Conservation (phyloP, 208 protist genomes). For the Trypanosoma congolense region DNA sequence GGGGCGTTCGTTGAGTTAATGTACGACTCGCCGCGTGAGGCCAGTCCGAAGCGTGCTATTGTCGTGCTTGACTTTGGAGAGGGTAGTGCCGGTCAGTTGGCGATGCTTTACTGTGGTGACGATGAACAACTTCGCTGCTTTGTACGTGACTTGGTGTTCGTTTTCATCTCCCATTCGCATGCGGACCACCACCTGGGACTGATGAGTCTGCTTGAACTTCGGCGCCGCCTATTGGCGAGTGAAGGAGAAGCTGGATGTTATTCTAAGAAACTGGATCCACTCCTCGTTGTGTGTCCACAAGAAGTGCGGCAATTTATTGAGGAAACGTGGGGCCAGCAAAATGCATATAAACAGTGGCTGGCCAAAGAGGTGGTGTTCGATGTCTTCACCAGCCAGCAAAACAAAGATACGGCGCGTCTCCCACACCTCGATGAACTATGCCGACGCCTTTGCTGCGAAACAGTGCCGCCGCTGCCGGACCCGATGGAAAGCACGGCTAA, state of each 20-base stretch:
- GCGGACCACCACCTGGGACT: slow-evolving; percentile 87
- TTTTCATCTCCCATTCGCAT: slow-evolving; percentile 89
- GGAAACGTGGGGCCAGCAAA: slow-evolving; percentile 37
- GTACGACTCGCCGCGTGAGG: not conserved
- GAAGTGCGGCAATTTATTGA: slow-evolving; percentile 70
- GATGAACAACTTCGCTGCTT: slow-evolving; percentile 22
- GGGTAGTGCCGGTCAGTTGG: slow-evolving; percentile 66
- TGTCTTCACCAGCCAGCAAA: slow-evolving; percentile 27
- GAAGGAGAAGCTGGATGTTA: not conserved
- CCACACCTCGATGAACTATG: slow-evolving; percentile 12
- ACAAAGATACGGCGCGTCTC: slow-evolving; percentile 13
- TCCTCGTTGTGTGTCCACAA: slow-evolving; percentile 67
- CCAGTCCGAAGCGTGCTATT: slow-evolving; percentile 24
- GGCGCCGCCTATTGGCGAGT: slow-evolving; percentile 22
- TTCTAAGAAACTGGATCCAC: slow-evolving; percentile 1
- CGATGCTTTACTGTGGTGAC: slow-evolving; percentile 28
- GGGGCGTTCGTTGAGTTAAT: slow-evolving; percentile 61
- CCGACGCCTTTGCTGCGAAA: slow-evolving; percentile 2
- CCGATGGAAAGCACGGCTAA: not conserved
- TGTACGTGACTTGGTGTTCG: slow-evolving; percentile 44
- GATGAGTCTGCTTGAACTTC: slow-evolving; percentile 53
- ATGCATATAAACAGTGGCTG: slow-evolving; percentile 42
- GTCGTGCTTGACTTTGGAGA: slow-evolving; percentile 86
- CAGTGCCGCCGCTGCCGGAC: not conserved
- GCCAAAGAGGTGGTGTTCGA: slow-evolving; percentile 63